phyloP scores from a whole-genome alignment of 768 basidiomycete genomes.

The Boletellus ananas region DNA sequence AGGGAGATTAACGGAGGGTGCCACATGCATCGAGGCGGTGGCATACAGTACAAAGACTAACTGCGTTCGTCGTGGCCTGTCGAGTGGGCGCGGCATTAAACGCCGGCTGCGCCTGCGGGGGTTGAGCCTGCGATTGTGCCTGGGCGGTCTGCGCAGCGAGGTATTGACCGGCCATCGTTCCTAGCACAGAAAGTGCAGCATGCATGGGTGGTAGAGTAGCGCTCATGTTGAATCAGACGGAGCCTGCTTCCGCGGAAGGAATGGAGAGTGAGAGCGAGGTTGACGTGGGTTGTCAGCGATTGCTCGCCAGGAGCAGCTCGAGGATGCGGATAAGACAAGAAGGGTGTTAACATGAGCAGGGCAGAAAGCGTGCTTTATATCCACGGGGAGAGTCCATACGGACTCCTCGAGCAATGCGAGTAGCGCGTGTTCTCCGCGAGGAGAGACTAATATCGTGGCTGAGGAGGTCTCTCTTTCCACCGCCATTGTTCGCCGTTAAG shows the following conservation, averaged over 20 bases:
- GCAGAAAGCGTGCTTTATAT: constrained; percentile 25
- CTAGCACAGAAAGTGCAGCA: constrained; percentile 34
- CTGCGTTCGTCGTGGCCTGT: constrained; percentile 25
- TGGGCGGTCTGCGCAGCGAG: constrained; percentile 30
- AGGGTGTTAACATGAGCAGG: constrained; percentile 33
- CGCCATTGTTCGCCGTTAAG: constrained; percentile 10
- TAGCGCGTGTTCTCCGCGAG: constrained; percentile 31
- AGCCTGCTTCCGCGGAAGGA: constrained; percentile 7
- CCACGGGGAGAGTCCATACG: constrained; percentile 8
- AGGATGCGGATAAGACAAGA: constrained; percentile 38
- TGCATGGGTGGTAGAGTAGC: constrained; percentile 33
- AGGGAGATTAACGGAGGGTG: constrained; percentile 1
- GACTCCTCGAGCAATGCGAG: constrained; percentile 24
- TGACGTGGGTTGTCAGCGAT: constrained; percentile 4
- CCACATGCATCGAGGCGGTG: constrained; percentile 1
- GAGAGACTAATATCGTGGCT: constrained; percentile 15
- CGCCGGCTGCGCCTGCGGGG: constrained; percentile 22
- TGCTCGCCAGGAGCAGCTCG: constrained; percentile 31
- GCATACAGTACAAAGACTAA: constrained; percentile 51
- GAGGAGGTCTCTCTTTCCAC: constrained; percentile 5
- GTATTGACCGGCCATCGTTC: constrained; percentile 35
- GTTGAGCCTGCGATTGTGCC: constrained; percentile 26
- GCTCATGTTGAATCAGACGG: constrained; percentile 22
- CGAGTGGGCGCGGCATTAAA: constrained; percentile 6
- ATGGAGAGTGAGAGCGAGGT: constrained; percentile 7